A percentile compares a stretch with the other conserved stretches of the same genome.
phyloP scores from a whole-genome alignment of 179 eudicot species.

The Carnegiea gigantea region DNA sequence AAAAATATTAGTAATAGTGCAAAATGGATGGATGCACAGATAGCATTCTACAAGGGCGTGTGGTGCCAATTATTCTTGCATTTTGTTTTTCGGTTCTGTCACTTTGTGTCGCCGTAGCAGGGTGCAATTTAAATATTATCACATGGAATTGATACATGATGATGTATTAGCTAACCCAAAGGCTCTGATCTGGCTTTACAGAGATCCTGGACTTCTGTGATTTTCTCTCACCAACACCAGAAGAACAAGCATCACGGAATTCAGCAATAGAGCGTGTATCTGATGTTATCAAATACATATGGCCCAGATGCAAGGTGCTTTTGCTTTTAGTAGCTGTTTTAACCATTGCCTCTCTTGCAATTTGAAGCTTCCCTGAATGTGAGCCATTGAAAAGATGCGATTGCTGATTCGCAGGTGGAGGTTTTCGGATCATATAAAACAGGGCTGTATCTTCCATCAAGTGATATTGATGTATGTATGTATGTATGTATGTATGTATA shows the following conservation, averaged over 20 bases:
- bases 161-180: slow-evolving; percentile 17
- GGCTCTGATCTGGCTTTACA: slow-evolving; percentile 30
- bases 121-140: background rate
- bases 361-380: background rate
- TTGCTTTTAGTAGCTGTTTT: background rate
- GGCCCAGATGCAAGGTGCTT: slow-evolving; percentile 84
- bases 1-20: too few relatives aligned
- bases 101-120: background rate
- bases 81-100: too few relatives aligned
- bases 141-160: background rate
- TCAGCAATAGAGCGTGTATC: slow-evolving; percentile 71
- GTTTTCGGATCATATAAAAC: slow-evolving; percentile 96
- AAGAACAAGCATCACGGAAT: slow-evolving; percentile 67
- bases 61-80: background rate
- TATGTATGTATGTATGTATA: background rate
- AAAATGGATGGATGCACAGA: background rate
- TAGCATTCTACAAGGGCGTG: background rate
- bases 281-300: slow-evolving; percentile 78
- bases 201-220: slow-evolving; percentile 96
- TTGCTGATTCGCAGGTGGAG: slow-evolving; percentile 64
- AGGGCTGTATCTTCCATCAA: slow-evolving; percentile 92
- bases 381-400: background rate
- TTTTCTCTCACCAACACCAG: slow-evolving; percentile 86
- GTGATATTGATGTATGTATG: slow-evolving; percentile 91
- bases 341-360: background rate